phyloP scores from a whole-genome alignment of 2,329 filamentous ascomycete species.

The Cladophialophora chaetospira region DNA sequence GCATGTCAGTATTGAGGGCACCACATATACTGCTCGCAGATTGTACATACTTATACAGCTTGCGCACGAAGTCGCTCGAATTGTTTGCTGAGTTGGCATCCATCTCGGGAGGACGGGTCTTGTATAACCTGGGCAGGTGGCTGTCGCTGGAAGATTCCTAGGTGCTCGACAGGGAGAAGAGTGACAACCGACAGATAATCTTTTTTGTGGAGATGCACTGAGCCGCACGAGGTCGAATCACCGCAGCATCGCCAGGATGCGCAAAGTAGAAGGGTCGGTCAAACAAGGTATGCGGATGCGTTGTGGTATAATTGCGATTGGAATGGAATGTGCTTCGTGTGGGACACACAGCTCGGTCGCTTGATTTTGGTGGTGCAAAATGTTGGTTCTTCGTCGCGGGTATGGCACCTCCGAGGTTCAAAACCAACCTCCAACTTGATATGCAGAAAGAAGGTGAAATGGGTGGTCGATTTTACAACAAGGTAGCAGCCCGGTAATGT shows the following conservation, averaged over 20 bases:
- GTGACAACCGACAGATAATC: not conserved
- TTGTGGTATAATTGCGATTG: conserved; percentile 1
- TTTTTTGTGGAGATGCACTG: conserved; percentile 22
- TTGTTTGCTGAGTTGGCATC: conserved; percentile 63
- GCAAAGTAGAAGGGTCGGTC: not conserved
- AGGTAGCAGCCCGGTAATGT: not conserved
- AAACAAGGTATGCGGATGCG: conserved; percentile 4
- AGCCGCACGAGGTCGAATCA: conserved; percentile 20
- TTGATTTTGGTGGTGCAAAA: conserved; percentile 8
- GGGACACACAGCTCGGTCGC: conserved; percentile 7
- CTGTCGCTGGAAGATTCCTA: not conserved
- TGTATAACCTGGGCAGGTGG: not conserved
- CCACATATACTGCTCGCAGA: conserved; percentile 3
- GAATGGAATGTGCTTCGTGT: conserved; percentile 18
- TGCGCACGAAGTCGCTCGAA: conserved; percentile 97
- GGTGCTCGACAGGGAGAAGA: not conserved
- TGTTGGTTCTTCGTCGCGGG: conserved; percentile 1
- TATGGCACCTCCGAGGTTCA: not conserved
- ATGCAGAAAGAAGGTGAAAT: not conserved
- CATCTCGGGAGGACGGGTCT: conserved; percentile 11
- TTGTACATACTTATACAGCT: conserved; percentile 82
- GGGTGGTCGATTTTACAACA: not conserved
- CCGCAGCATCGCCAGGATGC: conserved; percentile 14
- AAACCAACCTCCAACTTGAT: not conserved
- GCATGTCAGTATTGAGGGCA: conserved; percentile 10